Evolutionary conservation across 2,329 filamentous ascomycete species (phyloP).

Genomic region (Colletotrichum sp.): DNA sequence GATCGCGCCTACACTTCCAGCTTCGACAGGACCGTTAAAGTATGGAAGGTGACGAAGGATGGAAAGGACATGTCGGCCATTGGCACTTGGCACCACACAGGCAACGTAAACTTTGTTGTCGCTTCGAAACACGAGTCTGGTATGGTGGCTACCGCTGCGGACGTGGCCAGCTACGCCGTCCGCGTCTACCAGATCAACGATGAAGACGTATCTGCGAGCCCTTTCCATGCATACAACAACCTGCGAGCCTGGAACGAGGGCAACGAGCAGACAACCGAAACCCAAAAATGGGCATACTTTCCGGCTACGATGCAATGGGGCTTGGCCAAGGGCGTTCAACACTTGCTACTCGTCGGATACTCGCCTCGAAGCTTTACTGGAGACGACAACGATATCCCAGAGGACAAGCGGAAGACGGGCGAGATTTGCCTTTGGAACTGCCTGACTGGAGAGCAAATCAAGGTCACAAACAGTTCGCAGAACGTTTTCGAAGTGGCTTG

Average conservation of each 20-base stretch:
- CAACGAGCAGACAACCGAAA: conserved; percentile 36
- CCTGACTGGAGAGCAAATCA: conserved; percentile 44
- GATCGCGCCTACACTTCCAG: conserved; percentile 62
- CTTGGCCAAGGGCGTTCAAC: conserved; percentile 42
- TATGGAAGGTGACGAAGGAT: conserved; percentile 52
- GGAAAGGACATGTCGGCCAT: conserved; percentile 47
- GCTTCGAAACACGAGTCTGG: conserved; percentile 52
- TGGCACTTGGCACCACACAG: conserved; percentile 61
- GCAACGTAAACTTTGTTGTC: conserved; percentile 68
- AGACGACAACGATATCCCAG: conserved; percentile 64
- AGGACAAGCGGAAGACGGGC: conserved; percentile 61
- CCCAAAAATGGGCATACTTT: conserved; percentile 63
- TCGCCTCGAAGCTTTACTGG: conserved; percentile 60
- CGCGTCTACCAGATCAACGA: conserved; percentile 58
- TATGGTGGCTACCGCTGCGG: conserved; percentile 64
- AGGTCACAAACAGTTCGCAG: conserved; percentile 55
- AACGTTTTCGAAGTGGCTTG: conserved; percentile 71
- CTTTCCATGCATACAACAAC: conserved; percentile 47
- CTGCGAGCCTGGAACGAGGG: conserved; percentile 26
- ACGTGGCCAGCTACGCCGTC: conserved; percentile 58
- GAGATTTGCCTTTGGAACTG: conserved; percentile 68
- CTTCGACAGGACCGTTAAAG: conserved; percentile 66
- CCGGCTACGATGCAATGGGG: conserved; percentile 71
- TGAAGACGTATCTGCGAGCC: conserved; percentile 38
- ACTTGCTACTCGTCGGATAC: conserved; percentile 66